Evolutionary conservation across 2,329 filamentous ascomycete genomes (phyloP).

Genomic region (Penicillium sp.): DNA sequence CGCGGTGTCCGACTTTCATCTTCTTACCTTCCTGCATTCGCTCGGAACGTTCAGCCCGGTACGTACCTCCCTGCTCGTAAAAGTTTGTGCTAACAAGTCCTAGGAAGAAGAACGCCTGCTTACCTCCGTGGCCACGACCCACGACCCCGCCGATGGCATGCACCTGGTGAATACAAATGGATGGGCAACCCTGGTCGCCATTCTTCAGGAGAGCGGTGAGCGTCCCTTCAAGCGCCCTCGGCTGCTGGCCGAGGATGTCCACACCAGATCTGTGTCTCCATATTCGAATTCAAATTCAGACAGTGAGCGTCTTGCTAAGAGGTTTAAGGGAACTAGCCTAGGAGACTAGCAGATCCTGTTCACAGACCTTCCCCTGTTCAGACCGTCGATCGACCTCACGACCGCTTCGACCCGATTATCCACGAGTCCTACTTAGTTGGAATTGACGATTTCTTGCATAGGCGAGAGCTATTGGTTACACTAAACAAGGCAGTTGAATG

Average conservation of each 20-base stretch:
- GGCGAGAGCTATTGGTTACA: too few species aligned
- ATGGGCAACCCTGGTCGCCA: slow-evolving; percentile 90
- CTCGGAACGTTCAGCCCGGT: slow-evolving; percentile 85
- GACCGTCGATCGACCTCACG: too few species aligned
- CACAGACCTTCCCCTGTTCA: background rate
- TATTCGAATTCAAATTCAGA: slow-evolving; percentile 47
- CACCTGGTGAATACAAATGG: slow-evolving; percentile 82
- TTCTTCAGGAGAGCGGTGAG: slow-evolving; percentile 97
- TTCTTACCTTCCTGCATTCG: slow-evolving; percentile 79
- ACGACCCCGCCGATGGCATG: slow-evolving; percentile 75
- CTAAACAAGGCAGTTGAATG: too few species aligned
- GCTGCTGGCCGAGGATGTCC: slow-evolving; percentile 37
- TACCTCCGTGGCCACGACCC: slow-evolving; percentile 75
- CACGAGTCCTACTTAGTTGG: too few species aligned
- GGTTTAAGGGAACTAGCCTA: slow-evolving; percentile 61
- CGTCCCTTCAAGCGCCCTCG: slow-evolving; percentile 71
- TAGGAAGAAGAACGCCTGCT: slow-evolving; percentile 87
- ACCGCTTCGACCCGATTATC: too few species aligned
- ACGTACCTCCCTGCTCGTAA: slow-evolving; percentile 25
- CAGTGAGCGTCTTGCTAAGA: slow-evolving; percentile 61
- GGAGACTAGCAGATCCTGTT: slow-evolving; percentile 25
- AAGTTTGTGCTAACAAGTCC: background rate
- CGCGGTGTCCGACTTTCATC: slow-evolving; percentile 86
- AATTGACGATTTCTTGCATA: too few species aligned
- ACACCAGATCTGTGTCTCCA: slow-evolving; percentile 35